Evolutionary conservation across 306 rosid genomes (phyloP).

Genomic region (Ochetophila trinervis): DNA sequence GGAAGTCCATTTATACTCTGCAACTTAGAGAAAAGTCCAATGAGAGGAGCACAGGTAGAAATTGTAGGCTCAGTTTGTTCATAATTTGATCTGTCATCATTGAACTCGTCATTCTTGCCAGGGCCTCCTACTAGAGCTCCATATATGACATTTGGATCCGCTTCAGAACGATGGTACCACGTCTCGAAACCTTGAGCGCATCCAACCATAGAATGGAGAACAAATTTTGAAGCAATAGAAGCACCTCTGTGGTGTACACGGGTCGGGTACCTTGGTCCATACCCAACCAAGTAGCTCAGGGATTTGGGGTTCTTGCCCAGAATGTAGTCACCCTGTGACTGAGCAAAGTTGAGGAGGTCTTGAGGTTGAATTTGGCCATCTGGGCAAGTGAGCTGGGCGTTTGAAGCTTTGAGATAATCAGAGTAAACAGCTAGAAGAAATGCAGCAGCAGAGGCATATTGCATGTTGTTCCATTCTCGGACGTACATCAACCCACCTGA

Average conservation of each 20-base stretch:
- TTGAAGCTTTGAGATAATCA: constrained; percentile 53
- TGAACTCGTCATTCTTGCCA: constrained; percentile 49
- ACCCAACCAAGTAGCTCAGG: constrained; percentile 76
- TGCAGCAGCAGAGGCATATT: constrained; percentile 69
- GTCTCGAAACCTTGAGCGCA: constrained; percentile 74
- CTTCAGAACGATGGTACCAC: constrained; percentile 54
- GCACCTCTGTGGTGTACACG: constrained; percentile 84
- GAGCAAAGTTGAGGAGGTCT: constrained; percentile 63
- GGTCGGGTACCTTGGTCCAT: constrained; percentile 60
- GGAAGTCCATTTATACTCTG: constrained; percentile 46
- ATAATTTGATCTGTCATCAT: constrained; percentile 70
- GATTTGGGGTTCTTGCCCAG: constrained; percentile 74
- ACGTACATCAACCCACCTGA: constrained; percentile 72
- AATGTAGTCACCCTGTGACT: constrained; percentile 81
- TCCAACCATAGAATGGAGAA: constrained; percentile 40
- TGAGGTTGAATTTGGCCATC: constrained; percentile 62
- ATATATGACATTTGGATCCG: constrained; percentile 59
- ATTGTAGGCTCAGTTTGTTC: constrained; percentile 88
- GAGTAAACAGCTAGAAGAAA: constrained; percentile 70
- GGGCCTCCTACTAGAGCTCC: constrained; percentile 95
- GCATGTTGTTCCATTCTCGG: constrained; percentile 87
- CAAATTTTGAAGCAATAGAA: constrained; percentile 57
- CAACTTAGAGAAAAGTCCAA: constrained; percentile 77
- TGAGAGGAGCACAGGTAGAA: constrained; percentile 69
- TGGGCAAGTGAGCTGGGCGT: constrained; percentile 60